Evolutionary conservation across 2,329 filamentous ascomycete genomes (phyloP).

Genomic region (Diaporthe vaccinii): DNA sequence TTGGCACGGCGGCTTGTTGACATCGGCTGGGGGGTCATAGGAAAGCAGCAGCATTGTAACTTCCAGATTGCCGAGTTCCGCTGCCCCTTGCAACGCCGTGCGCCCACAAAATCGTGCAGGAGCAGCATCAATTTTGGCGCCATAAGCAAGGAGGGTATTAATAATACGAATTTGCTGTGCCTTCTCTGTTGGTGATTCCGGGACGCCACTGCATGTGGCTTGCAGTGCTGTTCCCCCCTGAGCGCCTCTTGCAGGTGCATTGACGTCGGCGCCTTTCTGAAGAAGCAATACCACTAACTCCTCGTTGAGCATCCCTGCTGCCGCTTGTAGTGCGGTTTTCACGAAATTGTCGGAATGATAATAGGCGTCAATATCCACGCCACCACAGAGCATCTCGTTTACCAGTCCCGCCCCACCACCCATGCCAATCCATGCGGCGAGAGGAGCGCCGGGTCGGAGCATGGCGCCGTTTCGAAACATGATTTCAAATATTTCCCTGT

Average conservation of each 20-base stretch:
- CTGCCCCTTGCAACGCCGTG: not conserved
- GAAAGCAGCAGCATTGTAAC: not conserved
- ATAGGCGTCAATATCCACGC: not conserved
- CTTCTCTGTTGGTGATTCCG: not conserved
- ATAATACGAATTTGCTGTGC: not conserved
- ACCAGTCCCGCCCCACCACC: not conserved
- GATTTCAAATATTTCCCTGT: not conserved
- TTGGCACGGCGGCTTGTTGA: not conserved
- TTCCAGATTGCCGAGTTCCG: not conserved
- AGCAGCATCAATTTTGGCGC: not conserved
- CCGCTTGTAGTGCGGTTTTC: not conserved
- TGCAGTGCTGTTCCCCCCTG: not conserved
- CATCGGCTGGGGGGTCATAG: not conserved
- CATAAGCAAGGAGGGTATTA: not conserved
- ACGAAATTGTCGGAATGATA: rapidly evolving
- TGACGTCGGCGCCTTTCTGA: not conserved
- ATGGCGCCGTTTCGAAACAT: not conserved
- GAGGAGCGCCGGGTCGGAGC: not conserved
- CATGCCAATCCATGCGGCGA: not conserved
- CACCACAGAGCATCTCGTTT: not conserved
- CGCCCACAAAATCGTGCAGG: rapidly evolving
- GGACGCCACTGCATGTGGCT: not conserved
- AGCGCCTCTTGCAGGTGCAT: not conserved
- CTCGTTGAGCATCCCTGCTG: not conserved
- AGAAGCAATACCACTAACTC: not conserved